Percentiles rank a stretch among this genome's conserved stretches.
Evolutionary conservation across 169 alveolate species (phyloP).

Genomic region (Toxoplasma gondii): DNA sequence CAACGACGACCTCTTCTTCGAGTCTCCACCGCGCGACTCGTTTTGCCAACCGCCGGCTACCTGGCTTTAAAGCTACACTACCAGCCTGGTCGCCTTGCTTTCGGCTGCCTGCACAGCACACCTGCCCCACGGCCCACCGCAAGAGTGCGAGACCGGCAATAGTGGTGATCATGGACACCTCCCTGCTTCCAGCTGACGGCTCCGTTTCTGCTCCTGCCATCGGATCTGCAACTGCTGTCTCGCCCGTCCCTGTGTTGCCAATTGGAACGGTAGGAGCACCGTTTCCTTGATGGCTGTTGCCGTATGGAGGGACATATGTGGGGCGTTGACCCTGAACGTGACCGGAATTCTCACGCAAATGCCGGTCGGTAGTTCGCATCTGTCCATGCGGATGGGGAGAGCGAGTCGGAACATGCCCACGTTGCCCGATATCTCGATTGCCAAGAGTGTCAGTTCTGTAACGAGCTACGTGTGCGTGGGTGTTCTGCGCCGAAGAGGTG

Average conservation of each 20-base stretch:
- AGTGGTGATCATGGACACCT: conserved; percentile 1
- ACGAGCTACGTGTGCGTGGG: background rate
- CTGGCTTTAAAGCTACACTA: background rate
- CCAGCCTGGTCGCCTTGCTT: background rate
- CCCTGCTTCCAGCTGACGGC: conserved; percentile 25
- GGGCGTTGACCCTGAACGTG: background rate
- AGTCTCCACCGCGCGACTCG: conserved; percentile 20
- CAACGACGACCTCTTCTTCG: conserved; percentile 3
- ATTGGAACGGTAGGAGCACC: background rate
- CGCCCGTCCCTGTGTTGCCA: background rate
- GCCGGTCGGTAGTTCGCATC: background rate
- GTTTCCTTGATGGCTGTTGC: background rate
- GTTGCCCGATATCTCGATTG: no score
- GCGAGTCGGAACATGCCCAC: background rate
- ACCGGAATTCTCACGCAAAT: background rate
- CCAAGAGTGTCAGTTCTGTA: background rate
- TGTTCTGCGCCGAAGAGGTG: background rate
- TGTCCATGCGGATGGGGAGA: background rate
- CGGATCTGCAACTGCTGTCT: background rate
- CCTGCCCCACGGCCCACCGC: conserved; percentile 24
- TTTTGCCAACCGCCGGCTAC: background rate
- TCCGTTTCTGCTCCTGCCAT: background rate
- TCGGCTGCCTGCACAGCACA: conserved; percentile 22
- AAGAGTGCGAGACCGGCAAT: conserved; percentile 14
- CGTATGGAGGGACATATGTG: background rate